These are phyloP conservation scores for Neophaeococcomyces mojaviensis DNA, from an alignment of 2,329 filamentous ascomycete species.

Conservation along the genomic window DNA sequence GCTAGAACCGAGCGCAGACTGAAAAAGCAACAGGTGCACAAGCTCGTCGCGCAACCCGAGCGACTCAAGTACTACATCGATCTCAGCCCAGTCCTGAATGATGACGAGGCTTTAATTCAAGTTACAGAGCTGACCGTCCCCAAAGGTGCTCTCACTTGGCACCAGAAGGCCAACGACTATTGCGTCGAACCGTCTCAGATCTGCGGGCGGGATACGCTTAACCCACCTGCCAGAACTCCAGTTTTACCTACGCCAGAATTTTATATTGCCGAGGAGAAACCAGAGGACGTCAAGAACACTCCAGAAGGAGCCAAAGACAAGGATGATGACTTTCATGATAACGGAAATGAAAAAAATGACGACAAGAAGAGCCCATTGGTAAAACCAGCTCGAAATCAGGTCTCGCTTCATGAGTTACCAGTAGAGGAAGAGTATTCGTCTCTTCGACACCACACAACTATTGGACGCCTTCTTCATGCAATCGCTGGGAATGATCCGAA, in stretches of 20 bases:
- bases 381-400: background rate
- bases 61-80: conserved; percentile 55
- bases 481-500: conserved; percentile 49
- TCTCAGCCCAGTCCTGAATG: conserved; percentile 54
- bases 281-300: background rate
- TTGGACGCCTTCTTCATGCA: conserved; percentile 54
- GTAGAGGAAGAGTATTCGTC: conserved; percentile 51
- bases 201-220: conserved; percentile 40
- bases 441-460: conserved; percentile 54
- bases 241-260: conserved; percentile 18
- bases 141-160: conserved; percentile 50
- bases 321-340: too few species aligned
- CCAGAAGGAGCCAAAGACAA: background rate
- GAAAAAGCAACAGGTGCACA: conserved; percentile 11
- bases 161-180: conserved; percentile 29
- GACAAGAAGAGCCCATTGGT: background rate
- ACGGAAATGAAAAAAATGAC: background rate
- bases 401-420: background rate
- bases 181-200: conserved; percentile 34
- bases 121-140: conserved; percentile 54
- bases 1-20: conserved; percentile 19
- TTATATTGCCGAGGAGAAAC: background rate
- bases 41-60: conserved; percentile 14
- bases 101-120: conserved; percentile 54
- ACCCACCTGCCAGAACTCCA: background rate